These are phyloP conservation scores for Penicillium griseofulvum DNA, from an alignment of 2,329 filamentous ascomycete species.

Conservation along the genomic window DNA sequence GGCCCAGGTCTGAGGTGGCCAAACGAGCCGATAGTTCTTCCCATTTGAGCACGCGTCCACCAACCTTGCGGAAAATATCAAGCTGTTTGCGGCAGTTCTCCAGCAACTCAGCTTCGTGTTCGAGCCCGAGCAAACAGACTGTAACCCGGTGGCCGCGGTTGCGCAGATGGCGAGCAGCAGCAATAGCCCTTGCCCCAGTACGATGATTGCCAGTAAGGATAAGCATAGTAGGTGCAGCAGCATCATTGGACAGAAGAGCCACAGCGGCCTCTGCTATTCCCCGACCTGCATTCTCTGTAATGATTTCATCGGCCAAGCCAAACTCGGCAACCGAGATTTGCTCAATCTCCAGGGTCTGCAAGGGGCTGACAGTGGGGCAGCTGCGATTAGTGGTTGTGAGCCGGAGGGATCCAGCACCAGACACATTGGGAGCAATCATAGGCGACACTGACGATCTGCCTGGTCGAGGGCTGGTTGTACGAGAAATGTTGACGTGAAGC, in stretches of 20 bases:
- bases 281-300: conserved; percentile 86
- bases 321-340: conserved; percentile 85
- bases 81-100: conserved; percentile 79
- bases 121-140: conserved; percentile 79
- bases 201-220: conserved; percentile 96
- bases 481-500: conserved; percentile 30
- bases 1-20: conserved; percentile 58
- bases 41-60: conserved; percentile 68
- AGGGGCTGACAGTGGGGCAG: conserved; percentile 61
- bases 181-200: conserved; percentile 77
- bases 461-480: conserved; percentile 41
- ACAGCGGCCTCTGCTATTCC: conserved; percentile 79
- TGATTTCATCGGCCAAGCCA: conserved; percentile 81
- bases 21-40: conserved; percentile 54
- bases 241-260: conserved; percentile 61
- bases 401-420: conserved; percentile 46
- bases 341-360: conserved; percentile 90
- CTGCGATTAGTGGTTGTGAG: conserved; percentile 54
- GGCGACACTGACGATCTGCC: conserved; percentile 45
- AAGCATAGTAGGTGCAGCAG: conserved; percentile 59
- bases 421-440: conserved; percentile 36
- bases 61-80: conserved; percentile 78
- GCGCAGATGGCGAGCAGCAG: conserved; percentile 80
- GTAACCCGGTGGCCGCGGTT: conserved; percentile 79
- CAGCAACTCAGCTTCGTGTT: conserved; percentile 76